A percentile compares a stretch with the other conserved stretches of the same genome.
Evolutionary conservation across 179 eudicot genomes (phyloP).

Genomic region (Monotropa hypopitys): DNA sequence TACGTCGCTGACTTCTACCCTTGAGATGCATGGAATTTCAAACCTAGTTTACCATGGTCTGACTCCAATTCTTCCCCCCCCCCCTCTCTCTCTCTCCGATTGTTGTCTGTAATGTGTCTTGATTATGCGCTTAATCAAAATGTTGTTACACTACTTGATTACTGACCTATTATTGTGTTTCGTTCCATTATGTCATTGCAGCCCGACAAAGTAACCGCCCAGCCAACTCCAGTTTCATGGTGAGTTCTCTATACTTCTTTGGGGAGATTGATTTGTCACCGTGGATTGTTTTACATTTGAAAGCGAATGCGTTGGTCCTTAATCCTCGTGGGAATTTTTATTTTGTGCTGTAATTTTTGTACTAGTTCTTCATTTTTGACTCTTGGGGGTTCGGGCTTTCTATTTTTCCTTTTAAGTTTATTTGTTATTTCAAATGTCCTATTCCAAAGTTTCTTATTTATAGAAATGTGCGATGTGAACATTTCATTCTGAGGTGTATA

Average conservation of each 20-base stretch:
- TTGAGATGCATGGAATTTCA: background rate
- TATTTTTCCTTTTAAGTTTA: background rate
- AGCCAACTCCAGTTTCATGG: conserved; percentile 95
- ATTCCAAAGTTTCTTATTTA: background rate
- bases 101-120: background rate
- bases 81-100: background rate
- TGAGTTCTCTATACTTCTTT: conserved; percentile 27
- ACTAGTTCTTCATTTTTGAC: background rate
- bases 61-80: background rate
- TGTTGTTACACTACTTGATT: background rate
- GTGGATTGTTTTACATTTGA: background rate
- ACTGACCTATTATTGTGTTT: background rate
- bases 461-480: background rate
- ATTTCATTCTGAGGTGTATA: background rate
- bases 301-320: background rate
- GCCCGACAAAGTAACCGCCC: conserved; percentile 62
- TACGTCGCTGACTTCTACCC: background rate
- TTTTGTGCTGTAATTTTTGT: background rate
- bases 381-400: background rate
- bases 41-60: background rate
- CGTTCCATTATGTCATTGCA: conserved; percentile 20
- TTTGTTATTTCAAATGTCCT: background rate
- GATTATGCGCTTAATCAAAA: background rate
- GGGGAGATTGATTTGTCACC: conserved; percentile 2
- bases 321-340: background rate